phyloP scores from a whole-genome alignment of 2,329 filamentous ascomycete species.

The Colletotrichum euphorbiae region DNA sequence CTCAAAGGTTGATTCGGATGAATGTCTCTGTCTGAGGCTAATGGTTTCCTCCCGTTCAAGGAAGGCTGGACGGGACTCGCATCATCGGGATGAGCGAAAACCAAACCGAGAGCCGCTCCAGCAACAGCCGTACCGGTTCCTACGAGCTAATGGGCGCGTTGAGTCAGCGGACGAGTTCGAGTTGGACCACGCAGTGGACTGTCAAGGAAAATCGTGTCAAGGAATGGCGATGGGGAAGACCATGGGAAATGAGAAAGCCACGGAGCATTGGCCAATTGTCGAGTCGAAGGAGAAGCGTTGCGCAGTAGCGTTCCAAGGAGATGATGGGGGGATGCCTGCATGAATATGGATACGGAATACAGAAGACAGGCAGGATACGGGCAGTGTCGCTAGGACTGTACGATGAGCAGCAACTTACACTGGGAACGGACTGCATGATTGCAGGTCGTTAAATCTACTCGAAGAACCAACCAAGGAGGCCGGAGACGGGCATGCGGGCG shows the following conservation, averaged over 20 bases:
- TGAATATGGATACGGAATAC: constrained; percentile 25
- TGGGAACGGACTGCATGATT: constrained; percentile 67
- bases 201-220: constrained; percentile 35
- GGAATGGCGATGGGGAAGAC: constrained; percentile 12
- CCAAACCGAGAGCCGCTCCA: constrained; percentile 68
- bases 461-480: constrained; percentile 42
- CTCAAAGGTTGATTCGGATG: constrained; percentile 44
- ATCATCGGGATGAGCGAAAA: constrained; percentile 67
- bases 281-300: constrained; percentile 8
- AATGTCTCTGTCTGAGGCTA: constrained; percentile 49
- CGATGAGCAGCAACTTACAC: constrained; percentile 51
- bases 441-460: constrained; percentile 53
- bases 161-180: constrained; percentile 33
- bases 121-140: constrained; percentile 71
- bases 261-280: neutral
- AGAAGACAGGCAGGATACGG: neutral
- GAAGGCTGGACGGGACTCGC: constrained; percentile 44
- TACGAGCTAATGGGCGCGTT: constrained; percentile 60
- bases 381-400: constrained; percentile 1
- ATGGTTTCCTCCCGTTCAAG: constrained; percentile 37
- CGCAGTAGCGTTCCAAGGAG: constrained; percentile 1
- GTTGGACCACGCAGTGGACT: constrained; percentile 21
- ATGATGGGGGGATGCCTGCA: constrained; percentile 36
- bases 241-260: constrained; percentile 31
- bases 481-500: constrained; percentile 37